phyloP scores from a whole-genome alignment of 345 rosid species.

The Eutrema heterophyllum region DNA sequence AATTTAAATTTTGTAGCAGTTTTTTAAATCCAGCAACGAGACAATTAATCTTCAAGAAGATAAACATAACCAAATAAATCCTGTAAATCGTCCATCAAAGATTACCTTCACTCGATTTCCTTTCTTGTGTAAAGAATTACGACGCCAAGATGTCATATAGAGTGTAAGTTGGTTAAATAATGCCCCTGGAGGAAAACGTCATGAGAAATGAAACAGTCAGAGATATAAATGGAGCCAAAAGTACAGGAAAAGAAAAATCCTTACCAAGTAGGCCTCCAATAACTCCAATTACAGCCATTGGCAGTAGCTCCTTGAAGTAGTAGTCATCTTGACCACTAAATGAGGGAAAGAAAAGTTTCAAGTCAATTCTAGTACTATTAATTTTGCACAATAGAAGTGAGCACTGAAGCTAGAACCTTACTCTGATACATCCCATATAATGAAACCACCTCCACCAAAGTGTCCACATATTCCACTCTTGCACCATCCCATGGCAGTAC shows the following conservation, averaged over 20 bases:
- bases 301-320: slow-evolving; percentile 83
- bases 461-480: slow-evolving; percentile 95
- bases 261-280: slow-evolving; percentile 93
- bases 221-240: slow-evolving; percentile 10
- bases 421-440: slow-evolving; percentile 97
- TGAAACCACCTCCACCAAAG: slow-evolving; percentile 94
- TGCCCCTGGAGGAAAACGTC: slow-evolving; percentile 51
- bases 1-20: background rate
- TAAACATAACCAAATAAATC: background rate
- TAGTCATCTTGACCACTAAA: slow-evolving; percentile 96
- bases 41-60: background rate
- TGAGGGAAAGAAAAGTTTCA: background rate
- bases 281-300: slow-evolving; percentile 95
- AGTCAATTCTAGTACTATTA: slow-evolving; percentile 2
- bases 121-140: slow-evolving; percentile 80
- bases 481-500: slow-evolving; percentile 97
- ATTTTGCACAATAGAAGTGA: background rate
- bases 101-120: slow-evolving; percentile 83
- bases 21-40: slow-evolving; percentile 3
- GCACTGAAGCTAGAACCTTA: slow-evolving; percentile 40
- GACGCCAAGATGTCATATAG: slow-evolving; percentile 79
- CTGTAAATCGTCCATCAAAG: background rate
- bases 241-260: background rate
- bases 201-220: slow-evolving; percentile 10
- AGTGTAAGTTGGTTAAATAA: slow-evolving; percentile 91